Conservation (phyloP, 257 asterid genomes). For the Ajuga chamaepitys region DNA sequence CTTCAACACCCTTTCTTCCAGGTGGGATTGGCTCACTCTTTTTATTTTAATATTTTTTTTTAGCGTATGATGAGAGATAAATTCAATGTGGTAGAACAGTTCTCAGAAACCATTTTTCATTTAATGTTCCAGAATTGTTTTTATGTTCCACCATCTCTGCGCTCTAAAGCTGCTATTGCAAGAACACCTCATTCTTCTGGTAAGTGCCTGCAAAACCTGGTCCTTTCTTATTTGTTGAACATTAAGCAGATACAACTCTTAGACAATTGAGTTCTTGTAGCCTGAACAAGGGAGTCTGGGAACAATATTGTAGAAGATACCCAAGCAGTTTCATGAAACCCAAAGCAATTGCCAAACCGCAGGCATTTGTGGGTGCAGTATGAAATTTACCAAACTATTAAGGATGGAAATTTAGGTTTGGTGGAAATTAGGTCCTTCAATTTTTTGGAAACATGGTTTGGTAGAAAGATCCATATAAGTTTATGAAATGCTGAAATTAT, state of each 20-base stretch:
- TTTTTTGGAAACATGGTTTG: too few relatives aligned
- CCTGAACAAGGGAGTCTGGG: constrained; percentile 37
- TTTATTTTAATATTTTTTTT: background rate
- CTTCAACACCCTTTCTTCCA: constrained; percentile 94
- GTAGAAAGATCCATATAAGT: too few relatives aligned
- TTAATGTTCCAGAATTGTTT: constrained; percentile 64
- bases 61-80: background rate
- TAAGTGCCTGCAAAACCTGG: constrained; percentile 26
- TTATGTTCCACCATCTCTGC: constrained; percentile 82
- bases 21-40: constrained; percentile 44
- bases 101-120: background rate
- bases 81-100: background rate
- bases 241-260: background rate
- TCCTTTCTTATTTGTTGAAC: background rate
- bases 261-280: constrained; percentile 25
- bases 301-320: constrained; percentile 38
- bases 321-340: constrained; percentile 33
- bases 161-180: constrained; percentile 43
- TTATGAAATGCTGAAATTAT: too few relatives aligned
- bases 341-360: constrained; percentile 49
- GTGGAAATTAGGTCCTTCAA: too few relatives aligned
- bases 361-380: constrained; percentile 38
- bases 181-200: constrained; percentile 80
- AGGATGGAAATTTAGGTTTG: too few relatives aligned
- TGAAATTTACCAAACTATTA: too few relatives aligned